Base-by-base conservation (phyloP, 2,329 filamentous ascomycete genomes). In the Colletotrichum liriopes region DNA sequence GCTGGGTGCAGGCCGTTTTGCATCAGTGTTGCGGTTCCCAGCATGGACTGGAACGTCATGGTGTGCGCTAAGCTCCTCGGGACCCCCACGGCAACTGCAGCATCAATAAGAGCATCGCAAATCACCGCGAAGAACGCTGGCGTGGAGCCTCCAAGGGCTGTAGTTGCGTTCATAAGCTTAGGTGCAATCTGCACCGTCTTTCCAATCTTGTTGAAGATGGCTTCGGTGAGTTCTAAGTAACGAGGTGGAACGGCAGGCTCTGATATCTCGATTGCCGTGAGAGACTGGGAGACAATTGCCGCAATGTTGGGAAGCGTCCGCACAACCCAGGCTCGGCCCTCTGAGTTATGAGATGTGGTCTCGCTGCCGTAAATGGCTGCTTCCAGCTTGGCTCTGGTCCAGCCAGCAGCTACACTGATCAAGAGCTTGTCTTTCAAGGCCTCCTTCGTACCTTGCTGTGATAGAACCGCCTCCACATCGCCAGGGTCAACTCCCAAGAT, bases 1-100 rank as follows among this genome's bases (percentile, higher is more conserved):
- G 87, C 87, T 0, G 89, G 88, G 75, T 90, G 88, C 74, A 90
- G 84, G 0, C 88, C 88, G 56, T 77, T 79, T 39, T 82, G 84
- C 47, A 90, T 79, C 51, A 91, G 84, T 65, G 84, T 85, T 0
- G 89, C 87, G 0, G 89, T 88, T 0, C 90, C 89, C 59, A 84
- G 82, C 86, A 90, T 89, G 1, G 87, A 87, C 79, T 91, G 89
- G 16, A 87, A 87, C 69, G 89, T 88, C 86, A 91, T 91, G 4
- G 85, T 79, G 72, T 88, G 86, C 0, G 89, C 89, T 74, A 87
- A 84, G 2, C 85, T 85, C 14, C 89, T 78, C 0, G 89, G 88
- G 20, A 92, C 77, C 0, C 90, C 90, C 80, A 90, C 89, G 0
- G 89, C 89, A 0, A 91, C 88, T 0, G 86, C 87, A 0, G 88